Evolutionary conservation across 192 early-diverging fungal genomes (phyloP).

Genomic region (Podochytrium sp.): DNA sequence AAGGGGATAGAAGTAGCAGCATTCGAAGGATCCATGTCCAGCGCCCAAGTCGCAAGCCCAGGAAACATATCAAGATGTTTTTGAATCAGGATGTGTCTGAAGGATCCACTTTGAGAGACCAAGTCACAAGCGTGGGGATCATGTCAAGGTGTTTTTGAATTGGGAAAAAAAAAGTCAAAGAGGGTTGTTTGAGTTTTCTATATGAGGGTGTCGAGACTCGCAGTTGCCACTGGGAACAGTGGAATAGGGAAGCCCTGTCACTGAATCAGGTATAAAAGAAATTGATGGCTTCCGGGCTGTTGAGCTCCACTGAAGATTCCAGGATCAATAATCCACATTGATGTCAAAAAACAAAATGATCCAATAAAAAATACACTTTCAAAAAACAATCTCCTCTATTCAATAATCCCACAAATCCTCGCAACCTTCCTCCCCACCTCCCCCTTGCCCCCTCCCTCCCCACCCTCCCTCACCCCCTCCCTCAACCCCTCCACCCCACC

Average conservation of each 20-base stretch:
- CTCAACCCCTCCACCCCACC: neutral
- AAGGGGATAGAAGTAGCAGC: slow-evolving; percentile 34
- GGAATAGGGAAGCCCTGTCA: neutral
- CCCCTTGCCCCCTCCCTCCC: neutral
- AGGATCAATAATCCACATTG: too few relatives aligned
- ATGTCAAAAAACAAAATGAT: too few relatives aligned
- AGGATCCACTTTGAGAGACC: too few relatives aligned
- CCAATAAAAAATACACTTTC: too few relatives aligned
- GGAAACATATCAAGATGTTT: slow-evolving; percentile 49
- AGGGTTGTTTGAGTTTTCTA: slow-evolving; percentile 55
- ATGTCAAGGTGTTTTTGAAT: too few relatives aligned
- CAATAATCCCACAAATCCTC: neutral
- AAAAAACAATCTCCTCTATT: too few relatives aligned
- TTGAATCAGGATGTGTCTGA: slow-evolving; percentile 48
- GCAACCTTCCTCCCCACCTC: neutral
- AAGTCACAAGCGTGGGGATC: too few relatives aligned
- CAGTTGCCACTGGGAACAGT: neutral
- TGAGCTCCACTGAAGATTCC: too few relatives aligned
- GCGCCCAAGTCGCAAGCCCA: slow-evolving; percentile 47
- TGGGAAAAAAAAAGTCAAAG: slow-evolving; percentile 66
- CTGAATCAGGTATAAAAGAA: neutral
- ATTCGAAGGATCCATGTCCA: slow-evolving; percentile 24
- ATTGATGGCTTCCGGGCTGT: slow-evolving; percentile 49
- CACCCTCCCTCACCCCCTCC: neutral
- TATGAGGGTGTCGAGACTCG: slow-evolving; percentile 34